Conservation (phyloP, 1,284 basidiomycete species). For the Melampsora americana region DNA sequence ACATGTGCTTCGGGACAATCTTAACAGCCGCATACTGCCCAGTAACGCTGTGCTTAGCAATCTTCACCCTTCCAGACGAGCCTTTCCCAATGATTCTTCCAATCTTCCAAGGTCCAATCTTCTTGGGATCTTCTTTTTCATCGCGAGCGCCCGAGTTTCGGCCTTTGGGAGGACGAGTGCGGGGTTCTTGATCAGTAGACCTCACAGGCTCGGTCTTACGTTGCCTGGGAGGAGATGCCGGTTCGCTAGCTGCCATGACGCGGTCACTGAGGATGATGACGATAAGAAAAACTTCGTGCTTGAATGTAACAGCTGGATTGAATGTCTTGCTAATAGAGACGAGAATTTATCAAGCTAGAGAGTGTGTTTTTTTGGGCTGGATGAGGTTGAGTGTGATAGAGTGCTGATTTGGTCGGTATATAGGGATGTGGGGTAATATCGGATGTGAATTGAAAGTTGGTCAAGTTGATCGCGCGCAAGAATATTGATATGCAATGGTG, state of each 20-base stretch:
- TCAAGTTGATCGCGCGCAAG: not conserved
- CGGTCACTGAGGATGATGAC: not conserved
- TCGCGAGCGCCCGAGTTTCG: slow-evolving; percentile 1
- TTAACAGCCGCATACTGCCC: slow-evolving; percentile 92
- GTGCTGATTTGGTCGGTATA: not conserved
- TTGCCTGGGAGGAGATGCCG: slow-evolving; percentile 11
- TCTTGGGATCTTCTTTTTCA: slow-evolving; percentile 57
- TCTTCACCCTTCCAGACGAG: slow-evolving; percentile 81
- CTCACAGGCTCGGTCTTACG: slow-evolving; percentile 27
- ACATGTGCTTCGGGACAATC: slow-evolving; percentile 83
- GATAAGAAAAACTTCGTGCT: not conserved
- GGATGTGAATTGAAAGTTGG: not conserved
- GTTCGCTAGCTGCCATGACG: slow-evolving; percentile 6
- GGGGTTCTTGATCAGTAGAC: slow-evolving; percentile 5
- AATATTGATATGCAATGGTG: not conserved
- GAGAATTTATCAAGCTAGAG: too few species aligned
- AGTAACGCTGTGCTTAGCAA: slow-evolving; percentile 81
- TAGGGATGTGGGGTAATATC: not conserved
- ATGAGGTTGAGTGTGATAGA: too few species aligned
- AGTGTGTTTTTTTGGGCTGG: too few species aligned
- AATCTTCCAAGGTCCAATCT: slow-evolving; percentile 86
- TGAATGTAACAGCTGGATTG: not conserved
- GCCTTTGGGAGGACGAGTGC: not conserved
- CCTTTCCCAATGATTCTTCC: slow-evolving; percentile 90
- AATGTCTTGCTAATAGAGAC: too few species aligned